These are phyloP conservation scores for Fusarium phyllophilum DNA, from an alignment of 2,329 filamentous ascomycete genomes.

Conservation along the genomic window DNA sequence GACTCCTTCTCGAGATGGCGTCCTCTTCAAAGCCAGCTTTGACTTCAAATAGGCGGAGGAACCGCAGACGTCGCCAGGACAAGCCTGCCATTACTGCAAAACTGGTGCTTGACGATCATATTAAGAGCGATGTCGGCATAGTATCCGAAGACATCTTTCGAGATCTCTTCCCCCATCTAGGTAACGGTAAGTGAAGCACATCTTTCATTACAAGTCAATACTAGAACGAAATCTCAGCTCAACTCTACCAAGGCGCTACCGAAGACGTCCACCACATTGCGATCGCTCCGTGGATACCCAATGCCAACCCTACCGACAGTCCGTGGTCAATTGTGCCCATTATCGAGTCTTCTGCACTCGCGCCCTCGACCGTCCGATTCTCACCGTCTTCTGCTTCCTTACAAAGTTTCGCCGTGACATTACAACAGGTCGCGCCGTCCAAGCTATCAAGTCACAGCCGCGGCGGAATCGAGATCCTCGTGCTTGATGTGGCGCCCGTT, in stretches of 20 bases:
- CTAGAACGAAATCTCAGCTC: conserved; percentile 10
- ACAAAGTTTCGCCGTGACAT: conserved; percentile 79
- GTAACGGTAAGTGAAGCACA: conserved; percentile 57
- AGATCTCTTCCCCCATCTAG: conserved; percentile 77
- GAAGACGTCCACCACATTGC: conserved; percentile 70
- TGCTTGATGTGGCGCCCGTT: conserved; percentile 83
- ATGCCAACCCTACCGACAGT: conserved; percentile 66
- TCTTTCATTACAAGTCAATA: background rate
- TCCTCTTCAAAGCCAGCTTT: conserved; percentile 43
- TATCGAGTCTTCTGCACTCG: conserved; percentile 69
- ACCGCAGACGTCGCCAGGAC: conserved; percentile 69
- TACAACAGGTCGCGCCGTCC: conserved; percentile 79
- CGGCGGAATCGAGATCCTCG: conserved; percentile 82
- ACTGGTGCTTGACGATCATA: conserved; percentile 83
- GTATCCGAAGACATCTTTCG: conserved; percentile 87
- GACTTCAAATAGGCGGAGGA: conserved; percentile 52
- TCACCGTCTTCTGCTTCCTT: conserved; percentile 77
- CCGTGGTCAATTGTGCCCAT: conserved; percentile 90
- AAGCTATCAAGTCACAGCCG: conserved; percentile 78
- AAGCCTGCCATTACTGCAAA: conserved; percentile 82
- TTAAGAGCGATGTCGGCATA: conserved; percentile 86
- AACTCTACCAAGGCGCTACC: conserved; percentile 34
- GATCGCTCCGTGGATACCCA: conserved; percentile 77
- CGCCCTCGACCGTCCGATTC: conserved; percentile 82
- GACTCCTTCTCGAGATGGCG: conserved; percentile 41